Base-by-base conservation (phyloP, 257 asterid genomes). In the Rehmannia glutinosa region DNA sequence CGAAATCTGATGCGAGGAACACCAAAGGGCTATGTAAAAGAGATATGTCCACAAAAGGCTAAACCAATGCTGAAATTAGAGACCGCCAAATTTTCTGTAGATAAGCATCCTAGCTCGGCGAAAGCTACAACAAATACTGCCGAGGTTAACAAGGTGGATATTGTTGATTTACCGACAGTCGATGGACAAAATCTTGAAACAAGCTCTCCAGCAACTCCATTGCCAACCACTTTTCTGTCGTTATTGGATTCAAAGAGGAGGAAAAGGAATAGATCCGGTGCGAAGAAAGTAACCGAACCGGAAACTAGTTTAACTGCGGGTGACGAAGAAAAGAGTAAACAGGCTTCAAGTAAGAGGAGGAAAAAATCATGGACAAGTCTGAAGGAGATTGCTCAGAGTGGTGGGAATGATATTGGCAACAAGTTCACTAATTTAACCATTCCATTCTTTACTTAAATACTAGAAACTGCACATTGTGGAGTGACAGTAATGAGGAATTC, bases 301-400 rank as follows among this genome's bases (percentile, higher is more conserved):
- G 80, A 58, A 54, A 63, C 25, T 62, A 67, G 24, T 55, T 49
- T 76, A 4, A 75, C 59, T 23, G 75, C 49, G 15, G 54, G 36
- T 6, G 81, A 66, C 17, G 66, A 24, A 17, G 90, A 79, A 36
- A 62, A 71, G 39, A 61, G 73, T 33, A 21, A 21, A 3, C 12
- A 13, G 32, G 39, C 71, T 23, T 62, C 89, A 1, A 84, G 80
- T 60, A 92, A 89, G 77, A 74, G 89, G 57, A 84, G 80, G 86
- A 83, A 76, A 43, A 83, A 75, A 30, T 30, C 84, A 3, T 92
- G 98, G 97, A 84, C 90, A 16, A 82, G 88, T 76, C 70, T 92
- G 75, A 86, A 86, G 86, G 88, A 87, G 62, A 84, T 89, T 51
- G 87, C 80, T 2, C 73, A 83, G 78, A 73, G 79, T 46, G 41